phyloP scores from a whole-genome alignment of 192 early-diverging fungal genomes.

The Entophlyctis luteolus region DNA sequence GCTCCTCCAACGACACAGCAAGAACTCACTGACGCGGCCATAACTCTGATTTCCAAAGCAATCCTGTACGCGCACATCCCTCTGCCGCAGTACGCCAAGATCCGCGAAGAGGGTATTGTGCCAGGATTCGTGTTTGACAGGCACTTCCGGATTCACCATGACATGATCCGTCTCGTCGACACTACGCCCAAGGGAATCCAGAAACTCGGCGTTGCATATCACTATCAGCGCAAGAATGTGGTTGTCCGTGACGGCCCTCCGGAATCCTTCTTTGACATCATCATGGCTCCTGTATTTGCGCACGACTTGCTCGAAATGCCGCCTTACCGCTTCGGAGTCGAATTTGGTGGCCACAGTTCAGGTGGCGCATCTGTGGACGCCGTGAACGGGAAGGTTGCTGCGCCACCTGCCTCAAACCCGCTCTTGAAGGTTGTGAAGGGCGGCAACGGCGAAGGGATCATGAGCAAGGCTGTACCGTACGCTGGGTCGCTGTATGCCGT shows the following conservation, averaged over 20 bases:
- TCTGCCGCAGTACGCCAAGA: neutral
- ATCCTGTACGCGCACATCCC: constrained; percentile 28
- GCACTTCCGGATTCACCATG: constrained; percentile 22
- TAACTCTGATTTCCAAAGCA: constrained; percentile 23
- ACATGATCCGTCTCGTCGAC: constrained; percentile 21
- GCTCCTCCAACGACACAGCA: neutral
- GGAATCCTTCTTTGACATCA: constrained; percentile 8
- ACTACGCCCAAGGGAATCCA: constrained; percentile 15
- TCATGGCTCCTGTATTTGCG: constrained; percentile 18
- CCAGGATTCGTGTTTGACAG: constrained; percentile 19
- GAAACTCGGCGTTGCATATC: constrained; percentile 16
- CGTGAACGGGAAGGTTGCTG: neutral
- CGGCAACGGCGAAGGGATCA: constrained; percentile 1
- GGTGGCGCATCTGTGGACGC: neutral
- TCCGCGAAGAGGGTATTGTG: constrained; percentile 12
- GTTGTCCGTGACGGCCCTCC: neutral
- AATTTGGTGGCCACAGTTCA: constrained; percentile 31
- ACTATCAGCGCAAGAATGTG: constrained; percentile 20
- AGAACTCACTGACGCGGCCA: constrained; percentile 6
- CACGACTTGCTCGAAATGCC: constrained; percentile 34
- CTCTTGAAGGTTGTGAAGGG: constrained; percentile 19
- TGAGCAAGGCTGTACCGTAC: constrained; percentile 10
- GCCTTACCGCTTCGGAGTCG: constrained; percentile 42
- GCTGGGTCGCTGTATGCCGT: constrained; percentile 10
- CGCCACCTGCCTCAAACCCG: neutral